Evolutionary conservation across 257 asterid species (phyloP).

Genomic region (Solanum clarkiae): DNA sequence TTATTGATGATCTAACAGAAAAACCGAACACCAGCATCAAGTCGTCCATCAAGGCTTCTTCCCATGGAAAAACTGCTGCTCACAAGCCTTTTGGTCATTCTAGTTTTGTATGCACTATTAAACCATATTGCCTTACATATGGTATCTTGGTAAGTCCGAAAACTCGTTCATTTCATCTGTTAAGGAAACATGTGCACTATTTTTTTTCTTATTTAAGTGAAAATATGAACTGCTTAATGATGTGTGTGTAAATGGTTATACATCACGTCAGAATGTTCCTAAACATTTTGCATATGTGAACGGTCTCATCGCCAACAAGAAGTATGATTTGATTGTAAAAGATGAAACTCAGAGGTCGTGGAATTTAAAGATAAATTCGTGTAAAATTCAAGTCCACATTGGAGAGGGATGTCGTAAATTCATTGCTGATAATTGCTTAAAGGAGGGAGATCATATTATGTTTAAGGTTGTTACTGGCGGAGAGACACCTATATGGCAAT

Average conservation of each 20-base stretch:
- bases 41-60: neutral
- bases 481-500: neutral
- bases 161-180: neutral
- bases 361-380: neutral
- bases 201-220: neutral
- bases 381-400: neutral
- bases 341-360: neutral
- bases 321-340: neutral
- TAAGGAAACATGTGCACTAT: neutral
- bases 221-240: neutral
- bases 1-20: neutral
- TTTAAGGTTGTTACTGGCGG: neutral
- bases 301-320: neutral
- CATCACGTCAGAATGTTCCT: neutral
- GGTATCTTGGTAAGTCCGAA: neutral
- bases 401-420: neutral
- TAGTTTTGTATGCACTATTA: neutral
- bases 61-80: neutral
- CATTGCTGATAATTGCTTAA: neutral
- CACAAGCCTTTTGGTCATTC: neutral
- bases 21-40: neutral
- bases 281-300: neutral
- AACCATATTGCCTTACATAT: neutral
- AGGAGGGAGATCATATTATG: neutral
- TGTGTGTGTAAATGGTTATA: neutral